Evolutionary conservation across 2,329 filamentous ascomycete genomes (phyloP), one percentile per base, ranked within the genome.

Genomic region (Penicillium paneum): DNA sequence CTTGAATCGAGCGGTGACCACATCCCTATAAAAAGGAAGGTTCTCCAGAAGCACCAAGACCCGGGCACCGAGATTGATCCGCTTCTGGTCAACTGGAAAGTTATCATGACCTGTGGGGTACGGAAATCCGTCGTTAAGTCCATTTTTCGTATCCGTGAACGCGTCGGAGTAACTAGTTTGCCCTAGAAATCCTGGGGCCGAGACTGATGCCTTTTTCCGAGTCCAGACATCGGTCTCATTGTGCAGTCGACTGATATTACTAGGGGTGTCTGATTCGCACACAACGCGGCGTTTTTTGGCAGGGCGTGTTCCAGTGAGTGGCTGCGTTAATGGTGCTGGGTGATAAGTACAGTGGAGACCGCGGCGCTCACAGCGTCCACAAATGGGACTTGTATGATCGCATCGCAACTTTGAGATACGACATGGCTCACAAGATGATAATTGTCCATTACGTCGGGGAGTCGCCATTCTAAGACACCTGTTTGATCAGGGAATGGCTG

Each of bases 401-500:
- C 64, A 66, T 24, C 64, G 61, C n/a, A 66, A 44, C 39, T 66
- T 66, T 11, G 63, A 59, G 38, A 53, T 64, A 13, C 64, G 60
- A 21, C 64, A 66, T 3, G 64, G 60, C 51, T 65, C 63, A 42
- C 63, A 65, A 3, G 63, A 65, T 1, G 63, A 58, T 15, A 61
- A 35, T 13, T 52, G 49, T n/a, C 49, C 49, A 34, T 52, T 52
- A 2, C 49, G 49, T 28, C 49, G 49, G n/a, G 49, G 39, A 1
- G 48, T 50, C 11, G 48, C 38, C 48, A 50, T 50, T 8, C 5
- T n/a, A 13, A 8, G 2, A 15, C 4, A 12, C 10, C 39, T 19
- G n/a, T 6, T 42, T 19, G 3, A 19, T 8, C 1, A n/a, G 17
- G 5, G 8, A 10, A 34, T 45, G 10, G 4, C 5, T 15, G 42